Evolutionary conservation across 208 protist genomes (phyloP).

Genomic region (Leptomonas seymouri): DNA sequence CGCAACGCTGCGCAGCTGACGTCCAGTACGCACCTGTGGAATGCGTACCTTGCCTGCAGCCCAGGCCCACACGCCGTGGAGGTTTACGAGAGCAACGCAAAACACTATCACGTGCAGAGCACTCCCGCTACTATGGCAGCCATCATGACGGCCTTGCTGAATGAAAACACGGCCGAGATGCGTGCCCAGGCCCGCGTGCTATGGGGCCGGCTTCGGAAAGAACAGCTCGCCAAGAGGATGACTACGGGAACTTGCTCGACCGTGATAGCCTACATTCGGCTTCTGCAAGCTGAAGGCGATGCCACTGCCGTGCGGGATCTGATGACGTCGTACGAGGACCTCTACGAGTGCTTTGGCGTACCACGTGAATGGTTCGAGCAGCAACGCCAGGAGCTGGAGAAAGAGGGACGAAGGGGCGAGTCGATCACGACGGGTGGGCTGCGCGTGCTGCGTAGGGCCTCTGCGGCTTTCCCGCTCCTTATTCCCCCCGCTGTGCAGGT

Average conservation of each 20-base stretch:
- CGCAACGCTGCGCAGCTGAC: constrained; percentile 49
- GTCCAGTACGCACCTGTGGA: constrained; percentile 63
- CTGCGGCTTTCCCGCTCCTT: constrained; percentile 17
- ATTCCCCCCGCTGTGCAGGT: constrained; percentile 21
- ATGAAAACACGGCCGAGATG: constrained; percentile 9
- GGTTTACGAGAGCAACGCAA: constrained; percentile 52
- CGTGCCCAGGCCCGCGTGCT: constrained; percentile 34
- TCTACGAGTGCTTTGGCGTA: constrained; percentile 53
- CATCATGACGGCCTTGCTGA: constrained; percentile 60
- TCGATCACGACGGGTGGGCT: neutral
- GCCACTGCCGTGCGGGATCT: constrained; percentile 23
- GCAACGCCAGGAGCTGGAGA: neutral
- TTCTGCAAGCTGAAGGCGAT: constrained; percentile 31
- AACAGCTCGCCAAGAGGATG: constrained; percentile 9
- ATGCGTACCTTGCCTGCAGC: constrained; percentile 61
- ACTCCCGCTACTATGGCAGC: constrained; percentile 54
- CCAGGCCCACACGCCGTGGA: constrained; percentile 52
- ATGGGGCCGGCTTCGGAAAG: constrained; percentile 35
- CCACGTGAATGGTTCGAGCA: constrained; percentile 28
- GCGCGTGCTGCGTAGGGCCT: constrained; percentile 4
- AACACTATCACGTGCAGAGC: constrained; percentile 53
- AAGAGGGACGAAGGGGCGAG: neutral
- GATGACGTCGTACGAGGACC: constrained; percentile 40
- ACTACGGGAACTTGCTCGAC: constrained; percentile 40
- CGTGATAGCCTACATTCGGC: constrained; percentile 27